Evolutionary conservation across 768 basidiomycete species (phyloP).

Genomic region (Pleurotus citrinopileatus): DNA sequence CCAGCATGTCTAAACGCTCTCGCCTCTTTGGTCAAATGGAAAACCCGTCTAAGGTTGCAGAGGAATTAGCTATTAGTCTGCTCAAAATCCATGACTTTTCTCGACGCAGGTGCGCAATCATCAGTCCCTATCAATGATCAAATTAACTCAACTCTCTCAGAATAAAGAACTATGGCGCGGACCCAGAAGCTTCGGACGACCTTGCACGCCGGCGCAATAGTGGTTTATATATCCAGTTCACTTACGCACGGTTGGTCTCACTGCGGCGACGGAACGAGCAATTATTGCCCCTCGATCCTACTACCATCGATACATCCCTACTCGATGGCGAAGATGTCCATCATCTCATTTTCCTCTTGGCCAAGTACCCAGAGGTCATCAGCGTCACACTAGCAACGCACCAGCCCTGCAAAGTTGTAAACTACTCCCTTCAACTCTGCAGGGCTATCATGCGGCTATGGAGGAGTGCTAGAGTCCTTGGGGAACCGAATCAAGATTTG

Average conservation of each 20-base stretch:
- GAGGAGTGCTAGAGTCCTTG: not conserved
- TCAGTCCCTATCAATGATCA: not conserved
- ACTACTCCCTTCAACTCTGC: not conserved
- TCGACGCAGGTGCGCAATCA: not conserved
- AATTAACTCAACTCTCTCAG: not conserved
- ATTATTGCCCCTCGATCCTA: not conserved
- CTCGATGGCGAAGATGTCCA: not conserved
- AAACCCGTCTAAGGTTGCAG: not conserved
- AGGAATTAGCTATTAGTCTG: slow-evolving; percentile 2
- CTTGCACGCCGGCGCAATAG: not conserved
- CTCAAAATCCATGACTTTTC: slow-evolving; percentile 8
- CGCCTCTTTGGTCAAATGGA: not conserved
- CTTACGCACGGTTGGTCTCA: not conserved
- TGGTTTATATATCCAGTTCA: not conserved
- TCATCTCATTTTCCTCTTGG: slow-evolving; percentile 1
- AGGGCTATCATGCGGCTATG: not conserved
- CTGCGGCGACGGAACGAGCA: slow-evolving; percentile 2
- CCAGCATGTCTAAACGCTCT: not conserved
- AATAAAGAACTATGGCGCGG: slow-evolving; percentile 1
- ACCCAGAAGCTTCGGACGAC: not conserved
- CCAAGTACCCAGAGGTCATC: slow-evolving; percentile 6
- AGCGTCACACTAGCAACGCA: not conserved
- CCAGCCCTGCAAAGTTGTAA: slow-evolving; percentile 5
- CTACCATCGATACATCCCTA: not conserved
- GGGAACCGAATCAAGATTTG: not conserved